Evolutionary conservation across 2,329 filamentous ascomycete genomes (phyloP).

Genomic region (Sporothrix curviconia): DNA sequence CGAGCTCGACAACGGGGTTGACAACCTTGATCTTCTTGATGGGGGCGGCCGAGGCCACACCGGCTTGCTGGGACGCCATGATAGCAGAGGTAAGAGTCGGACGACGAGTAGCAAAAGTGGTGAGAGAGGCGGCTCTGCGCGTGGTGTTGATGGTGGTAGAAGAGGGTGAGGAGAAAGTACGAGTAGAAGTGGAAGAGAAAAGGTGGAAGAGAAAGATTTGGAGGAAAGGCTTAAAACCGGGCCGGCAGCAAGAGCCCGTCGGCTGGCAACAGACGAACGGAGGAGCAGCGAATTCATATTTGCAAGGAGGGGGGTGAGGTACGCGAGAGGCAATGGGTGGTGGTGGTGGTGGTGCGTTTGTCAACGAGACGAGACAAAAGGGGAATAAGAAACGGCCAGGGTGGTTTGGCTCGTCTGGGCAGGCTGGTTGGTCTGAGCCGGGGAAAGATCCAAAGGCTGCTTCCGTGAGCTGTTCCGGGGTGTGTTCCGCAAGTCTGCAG

Average conservation of each 20-base stretch:
- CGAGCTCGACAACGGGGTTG: constrained; percentile 96
- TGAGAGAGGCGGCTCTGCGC: constrained; percentile 6
- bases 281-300: constrained; percentile 17
- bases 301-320: neutral
- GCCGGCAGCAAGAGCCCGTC: constrained; percentile 14
- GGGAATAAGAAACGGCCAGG: neutral
- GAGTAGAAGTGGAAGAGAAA: constrained; percentile 11
- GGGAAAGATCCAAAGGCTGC: neutral
- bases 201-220: constrained; percentile 13
- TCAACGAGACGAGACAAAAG: neutral
- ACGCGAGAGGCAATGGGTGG: neutral
- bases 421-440: neutral
- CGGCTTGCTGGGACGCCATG: constrained; percentile 40
- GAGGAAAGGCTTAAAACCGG: constrained; percentile 17
- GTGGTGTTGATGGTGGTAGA: constrained; percentile 8
- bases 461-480: constrained; percentile 7
- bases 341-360: too few relatives aligned
- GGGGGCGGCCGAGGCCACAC: constrained; percentile 15
- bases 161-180: constrained; percentile 6
- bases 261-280: constrained; percentile 16
- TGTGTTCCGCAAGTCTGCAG: neutral
- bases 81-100: constrained; percentile 28
- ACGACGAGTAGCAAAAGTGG: constrained; percentile 5
- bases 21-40: constrained; percentile 94
- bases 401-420: constrained; percentile 2